Conservation (phyloP, 345 rosid genomes). For the Cardamine resedifolia region DNA sequence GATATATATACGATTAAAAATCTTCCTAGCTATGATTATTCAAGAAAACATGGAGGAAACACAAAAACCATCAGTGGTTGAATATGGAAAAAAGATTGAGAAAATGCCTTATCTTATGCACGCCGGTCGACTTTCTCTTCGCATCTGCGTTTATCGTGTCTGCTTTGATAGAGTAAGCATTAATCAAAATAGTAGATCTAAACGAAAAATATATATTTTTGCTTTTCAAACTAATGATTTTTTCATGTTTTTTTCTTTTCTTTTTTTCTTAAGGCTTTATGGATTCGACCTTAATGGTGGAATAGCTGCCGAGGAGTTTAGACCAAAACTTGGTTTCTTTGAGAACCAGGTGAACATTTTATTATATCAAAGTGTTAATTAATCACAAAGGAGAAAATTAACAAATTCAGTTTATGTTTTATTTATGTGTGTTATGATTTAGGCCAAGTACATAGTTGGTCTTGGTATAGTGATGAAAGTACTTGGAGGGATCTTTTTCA, state of each 20-base stretch:
- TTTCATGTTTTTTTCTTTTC: background rate
- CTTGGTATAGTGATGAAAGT: conserved; percentile 21
- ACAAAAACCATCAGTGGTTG: background rate
- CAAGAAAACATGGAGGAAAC: conserved; percentile 1
- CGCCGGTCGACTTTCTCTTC: conserved; percentile 18
- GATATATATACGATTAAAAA: background rate
- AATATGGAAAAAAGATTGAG: conserved; percentile 5
- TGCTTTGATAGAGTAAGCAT: conserved; percentile 32
- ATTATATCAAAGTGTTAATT: background rate
- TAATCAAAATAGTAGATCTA: background rate
- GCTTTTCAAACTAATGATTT: background rate
- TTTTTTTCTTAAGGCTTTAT: background rate
- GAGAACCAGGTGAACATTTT: conserved; percentile 7
- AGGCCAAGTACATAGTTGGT: conserved; percentile 29
- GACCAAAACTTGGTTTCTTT: conserved; percentile 27
- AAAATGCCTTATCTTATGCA: conserved; percentile 20
- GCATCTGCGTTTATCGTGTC: conserved; percentile 20
- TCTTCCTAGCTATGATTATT: background rate
- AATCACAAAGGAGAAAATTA: background rate
- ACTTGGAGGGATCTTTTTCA: conserved; percentile 25
- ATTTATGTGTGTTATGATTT: background rate
- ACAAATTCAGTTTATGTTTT: background rate
- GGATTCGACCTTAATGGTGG: conserved; percentile 18
- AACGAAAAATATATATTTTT: background rate
- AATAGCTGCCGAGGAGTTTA: conserved; percentile 15